Conservation (phyloP, 176 grass and related monocot species). For the Poa annua region DNA sequence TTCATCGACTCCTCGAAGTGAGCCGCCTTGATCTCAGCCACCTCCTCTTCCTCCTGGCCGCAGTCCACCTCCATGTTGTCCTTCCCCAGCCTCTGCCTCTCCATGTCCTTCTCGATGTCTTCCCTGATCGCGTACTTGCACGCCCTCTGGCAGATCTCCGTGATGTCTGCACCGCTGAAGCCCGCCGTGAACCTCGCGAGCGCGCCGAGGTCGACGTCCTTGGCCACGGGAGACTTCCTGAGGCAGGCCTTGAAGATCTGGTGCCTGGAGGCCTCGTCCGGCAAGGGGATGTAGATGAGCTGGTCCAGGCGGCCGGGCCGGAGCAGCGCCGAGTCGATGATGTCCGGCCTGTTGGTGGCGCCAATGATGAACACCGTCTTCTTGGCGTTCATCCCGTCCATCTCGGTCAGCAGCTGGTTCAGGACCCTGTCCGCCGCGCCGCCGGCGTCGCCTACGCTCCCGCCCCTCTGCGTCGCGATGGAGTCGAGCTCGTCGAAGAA, state of each 20-base stretch:
- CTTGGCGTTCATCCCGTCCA: conserved; percentile 74
- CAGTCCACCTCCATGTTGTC: conserved; percentile 48
- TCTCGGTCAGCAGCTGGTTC: conserved; percentile 68
- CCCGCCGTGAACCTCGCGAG: conserved; percentile 57
- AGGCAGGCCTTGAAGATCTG: conserved; percentile 66
- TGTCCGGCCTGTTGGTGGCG: conserved; percentile 67
- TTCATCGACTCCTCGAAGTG: conserved; percentile 78
- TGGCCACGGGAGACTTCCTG: conserved; percentile 51
- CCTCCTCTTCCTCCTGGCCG: conserved; percentile 23
- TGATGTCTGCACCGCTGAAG: conserved; percentile 71
- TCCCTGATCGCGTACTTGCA: conserved; percentile 72
- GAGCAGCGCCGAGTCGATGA: conserved; percentile 61
- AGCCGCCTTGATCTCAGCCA: conserved; percentile 51
- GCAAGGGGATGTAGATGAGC: conserved; percentile 72
- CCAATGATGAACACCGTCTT: conserved; percentile 78
- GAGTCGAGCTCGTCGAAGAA: conserved; percentile 85
- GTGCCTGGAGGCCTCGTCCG: conserved; percentile 55
- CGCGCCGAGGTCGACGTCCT: conserved; percentile 51
- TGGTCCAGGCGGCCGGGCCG: conserved; percentile 69
- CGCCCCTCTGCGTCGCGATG: conserved; percentile 56
- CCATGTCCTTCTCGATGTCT: conserved; percentile 48
- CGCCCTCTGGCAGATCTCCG: conserved; percentile 63
- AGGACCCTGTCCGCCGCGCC: conserved; percentile 60
- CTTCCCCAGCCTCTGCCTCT: neutral
- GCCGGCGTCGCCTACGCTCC: conserved; percentile 56